These are phyloP conservation scores for Neurospora cerealis DNA, from an alignment of 495 filamentous ascomycete genomes.

Conservation along the genomic window DNA sequence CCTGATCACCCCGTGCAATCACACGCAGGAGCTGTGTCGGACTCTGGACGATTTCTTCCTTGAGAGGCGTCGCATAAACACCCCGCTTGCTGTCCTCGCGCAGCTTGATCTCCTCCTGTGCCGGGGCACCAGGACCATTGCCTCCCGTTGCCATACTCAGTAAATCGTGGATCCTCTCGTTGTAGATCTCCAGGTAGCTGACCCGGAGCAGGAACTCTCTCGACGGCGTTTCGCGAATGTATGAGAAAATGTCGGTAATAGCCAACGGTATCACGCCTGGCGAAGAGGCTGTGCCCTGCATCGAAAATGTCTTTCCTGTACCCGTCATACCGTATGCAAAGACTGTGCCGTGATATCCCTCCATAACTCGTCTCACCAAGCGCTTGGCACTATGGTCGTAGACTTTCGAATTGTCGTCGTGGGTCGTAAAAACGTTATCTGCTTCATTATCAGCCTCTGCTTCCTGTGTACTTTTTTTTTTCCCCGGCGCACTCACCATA, in stretches of 20 bases:
- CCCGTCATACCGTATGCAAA: constrained; percentile 99
- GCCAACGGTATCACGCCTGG: constrained; percentile 95
- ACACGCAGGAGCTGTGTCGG: constrained; percentile 91
- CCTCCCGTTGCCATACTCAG: constrained; percentile 55
- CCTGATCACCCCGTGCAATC: constrained; percentile 88
- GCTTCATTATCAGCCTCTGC: constrained; percentile 8
- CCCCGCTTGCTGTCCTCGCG: constrained; percentile 93
- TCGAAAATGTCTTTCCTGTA: constrained; percentile 96
- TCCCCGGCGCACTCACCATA: constrained; percentile 55
- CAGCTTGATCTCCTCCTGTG: constrained; percentile 86
- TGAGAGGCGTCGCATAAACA: constrained; percentile 90
- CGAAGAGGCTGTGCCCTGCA: constrained; percentile 96
- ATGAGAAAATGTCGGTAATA: constrained; percentile 98
- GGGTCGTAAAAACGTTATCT: constrained; percentile 93
- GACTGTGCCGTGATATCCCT: constrained; percentile 96
- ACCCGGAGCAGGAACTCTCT: constrained; percentile 92
- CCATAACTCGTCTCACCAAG: constrained; percentile 92
- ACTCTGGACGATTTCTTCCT: constrained; percentile 97
- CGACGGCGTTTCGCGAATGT: constrained; percentile 91
- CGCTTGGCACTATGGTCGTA: constrained; percentile 92
- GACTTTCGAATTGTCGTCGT: constrained; percentile 87
- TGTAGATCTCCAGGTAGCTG: constrained; percentile 98
- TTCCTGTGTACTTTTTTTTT: background rate
- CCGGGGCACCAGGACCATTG: constrained; percentile 33
- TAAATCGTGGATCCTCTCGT: constrained; percentile 93